Percentiles rank a stretch among this genome's conserved stretches.
Conservation (phyloP, 1,139 yeast genomes). For the Suhomyces atakaporum region DNA sequence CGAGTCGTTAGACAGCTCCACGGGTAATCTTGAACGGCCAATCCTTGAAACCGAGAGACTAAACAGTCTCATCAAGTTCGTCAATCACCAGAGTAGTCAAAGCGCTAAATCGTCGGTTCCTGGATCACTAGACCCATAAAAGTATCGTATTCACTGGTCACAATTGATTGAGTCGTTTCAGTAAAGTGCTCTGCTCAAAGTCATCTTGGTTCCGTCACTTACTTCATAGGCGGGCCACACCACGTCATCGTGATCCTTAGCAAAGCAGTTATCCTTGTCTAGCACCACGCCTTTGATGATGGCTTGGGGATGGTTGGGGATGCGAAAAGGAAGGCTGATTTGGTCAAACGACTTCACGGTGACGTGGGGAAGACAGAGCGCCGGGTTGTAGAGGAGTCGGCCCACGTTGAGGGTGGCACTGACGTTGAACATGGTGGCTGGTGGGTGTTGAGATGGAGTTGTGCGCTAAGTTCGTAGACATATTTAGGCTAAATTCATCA, state of each 20-base stretch:
- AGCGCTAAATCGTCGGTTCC: too few species aligned
- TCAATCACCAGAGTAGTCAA: too few species aligned
- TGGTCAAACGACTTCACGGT: slow-evolving; percentile 67
- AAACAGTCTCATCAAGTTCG: too few species aligned
- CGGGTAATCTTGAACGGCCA: too few species aligned
- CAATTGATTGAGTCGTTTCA: too few species aligned
- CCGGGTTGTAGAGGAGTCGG: slow-evolving; percentile 62
- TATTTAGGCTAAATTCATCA: too few species aligned
- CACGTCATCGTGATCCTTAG: slow-evolving; percentile 75
- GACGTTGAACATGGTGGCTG: slow-evolving; percentile 52
- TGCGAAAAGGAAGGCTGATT: slow-evolving; percentile 25
- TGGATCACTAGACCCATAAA: too few species aligned
- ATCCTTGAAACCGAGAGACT: too few species aligned
- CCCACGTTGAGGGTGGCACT: slow-evolving; percentile 75
- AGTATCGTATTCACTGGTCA: too few species aligned
- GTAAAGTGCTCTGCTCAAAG: slow-evolving; percentile 67
- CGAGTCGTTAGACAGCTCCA: too few species aligned
- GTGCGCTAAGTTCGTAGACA: too few species aligned
- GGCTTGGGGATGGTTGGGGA: slow-evolving; percentile 13
- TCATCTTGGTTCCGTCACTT: slow-evolving; percentile 29
- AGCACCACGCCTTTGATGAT: slow-evolving; percentile 75
- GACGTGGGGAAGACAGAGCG: slow-evolving; percentile 68
- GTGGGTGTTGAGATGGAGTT: background rate
- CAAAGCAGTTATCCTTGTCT: slow-evolving; percentile 95
- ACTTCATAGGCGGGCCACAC: slow-evolving; percentile 73